Base-by-base conservation (phyloP, 225 moss, liverwort and hornwort genomes). In the Pseudoscleropodium purum region DNA sequence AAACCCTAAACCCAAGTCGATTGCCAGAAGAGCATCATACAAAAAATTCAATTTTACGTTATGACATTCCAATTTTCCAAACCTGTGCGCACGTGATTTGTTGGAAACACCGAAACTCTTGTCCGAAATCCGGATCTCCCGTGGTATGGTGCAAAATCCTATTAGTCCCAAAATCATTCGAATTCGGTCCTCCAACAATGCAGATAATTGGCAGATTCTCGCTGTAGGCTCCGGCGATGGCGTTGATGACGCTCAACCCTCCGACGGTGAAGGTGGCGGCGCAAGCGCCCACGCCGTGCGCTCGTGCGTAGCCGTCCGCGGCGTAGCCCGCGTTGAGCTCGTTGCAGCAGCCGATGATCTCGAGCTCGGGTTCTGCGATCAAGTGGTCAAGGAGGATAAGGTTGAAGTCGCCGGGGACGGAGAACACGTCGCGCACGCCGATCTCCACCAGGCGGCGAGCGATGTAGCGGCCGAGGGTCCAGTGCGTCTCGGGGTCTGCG, bases 251-350 rank as follows among this genome's bases (percentile, higher is more conserved):
- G 76, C 97, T 97, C 73, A 97, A 93, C 24, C 96, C 95, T 80
- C 97, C 97, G 81, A 97, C 97, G 5, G 97, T 97, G n/a, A 97
- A 97, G 4, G 97, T 97, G 41, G 96, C 97, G 18, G 92, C 95
- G 33, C 94, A 95, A n/a, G 96, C 96, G 25, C 93, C 94, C 5
- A 97, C 94, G 60, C 97, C 97, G 49, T 92, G 89, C 36, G 93
- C 91, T 33, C 97, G 90, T 14, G 96, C 96, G 49, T 95, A 97
- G 59, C 96, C 97, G 70, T 97, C 97, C 15, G 97, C 97, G 18
- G 97, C 97, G 75, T 97, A 97, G 4, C 97, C 97, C 41, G 97
- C 97, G 49, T 97, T 97, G 79, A 97, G 90, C 92, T 97, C 97
- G 64, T 97, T 97, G 88, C 97, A 97, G 88, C 97, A 97, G 10